Evolutionary conservation across 2,329 filamentous ascomycete species (phyloP), one percentile per base, ranked within the genome.

Genomic region (Trichoderma endophyticum): DNA sequence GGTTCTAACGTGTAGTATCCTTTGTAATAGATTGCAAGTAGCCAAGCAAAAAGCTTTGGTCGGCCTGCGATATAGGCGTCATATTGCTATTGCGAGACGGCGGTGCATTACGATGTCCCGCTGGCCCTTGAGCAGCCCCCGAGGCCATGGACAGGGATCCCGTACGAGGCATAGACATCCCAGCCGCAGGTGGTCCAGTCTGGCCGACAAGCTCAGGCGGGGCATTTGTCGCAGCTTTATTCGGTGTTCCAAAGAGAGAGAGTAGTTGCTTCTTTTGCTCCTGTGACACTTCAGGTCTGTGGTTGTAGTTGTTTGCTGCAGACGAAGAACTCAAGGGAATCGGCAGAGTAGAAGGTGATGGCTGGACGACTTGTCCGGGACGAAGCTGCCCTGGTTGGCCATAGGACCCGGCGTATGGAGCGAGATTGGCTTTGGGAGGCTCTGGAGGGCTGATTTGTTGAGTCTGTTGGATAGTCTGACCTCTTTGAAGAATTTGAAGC

Each of bases 1-100:
- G 15, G 15, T 28, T 2, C 79, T 72, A 82, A 51, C 80, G 79
- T 26, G 78, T 78, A n/a, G 79, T 78, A 57, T 77, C 82, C 43
- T 82, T 82, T 12, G 85, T 84, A 3, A 85, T 83, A 30, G 84
- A 84, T 74, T 93, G 89, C 76, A 97, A 82, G 78, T 94, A 96
- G 11, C 88, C 91, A 66, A 96, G 84, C 78, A 97, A 82, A 77
- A 96, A 96, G 18, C 86, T 90, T 78, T 92, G 91, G 75, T 96
- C 91, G 0, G 89, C 91, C 0, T 92, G 88, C 4, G 91, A 92
- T 59, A 90, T 89, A 14, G 87, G 84, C 36, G 85, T 84, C 77
- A 87, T 83, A 73, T 85, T 87, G 21, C 83, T 84, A 12, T 86
- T 83, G 54, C 85, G 82, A 48, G 82, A 82, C 28, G 75, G 79